Base-by-base conservation (phyloP, 176 grass and related monocot genomes). In the Echinochloa phyllopogon region DNA sequence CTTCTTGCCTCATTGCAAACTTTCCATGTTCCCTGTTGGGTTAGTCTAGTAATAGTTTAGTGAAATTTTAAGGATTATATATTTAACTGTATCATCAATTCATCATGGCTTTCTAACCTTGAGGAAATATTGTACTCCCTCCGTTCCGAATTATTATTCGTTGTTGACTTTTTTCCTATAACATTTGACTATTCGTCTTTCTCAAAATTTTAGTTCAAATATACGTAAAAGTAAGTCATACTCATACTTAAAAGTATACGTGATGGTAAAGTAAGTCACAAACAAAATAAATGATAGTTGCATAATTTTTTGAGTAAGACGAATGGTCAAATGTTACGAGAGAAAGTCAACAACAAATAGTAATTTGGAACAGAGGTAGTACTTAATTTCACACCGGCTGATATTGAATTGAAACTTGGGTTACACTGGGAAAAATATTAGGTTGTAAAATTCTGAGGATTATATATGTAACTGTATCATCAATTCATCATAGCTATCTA, bases 1-100 rank as follows among this genome's bases (percentile, higher is more conserved):
- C 5, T 6, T 10, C 2, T 79, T 63, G 10, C 13, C 6, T 47
- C n/a, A 16, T 24, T 49, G 7, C 12, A 84, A 52, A 25, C 23
- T 33, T 78, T 63, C 55, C 23, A 63, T 53, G 69, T 61, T 84
- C 48, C 16, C 8, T 88, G 53, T 18, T 13, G 12, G 23, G 17
- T 56, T 59, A 87, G 40, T 4, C 18, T 66, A 15, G 40, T 18
- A 75, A 23, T 69, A 39, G 6, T 27, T 49, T 10, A 64, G 2
- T 44, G 21, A 40, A 75, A 67, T 15, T 58, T 7, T 74, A 29
- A 45, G 11, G 44, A 65, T 74, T 45, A 59, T 29, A 70, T 70
- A 58, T 71, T 9, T 20, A 37, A 37, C 49, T 18, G 18, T 53
- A 76, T 17, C 74, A 60, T 33, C n/a, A n/a, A n/a, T n/a, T n/a